Conservation (phyloP, 2,329 filamentous ascomycete species). For the Penicillium freii region DNA sequence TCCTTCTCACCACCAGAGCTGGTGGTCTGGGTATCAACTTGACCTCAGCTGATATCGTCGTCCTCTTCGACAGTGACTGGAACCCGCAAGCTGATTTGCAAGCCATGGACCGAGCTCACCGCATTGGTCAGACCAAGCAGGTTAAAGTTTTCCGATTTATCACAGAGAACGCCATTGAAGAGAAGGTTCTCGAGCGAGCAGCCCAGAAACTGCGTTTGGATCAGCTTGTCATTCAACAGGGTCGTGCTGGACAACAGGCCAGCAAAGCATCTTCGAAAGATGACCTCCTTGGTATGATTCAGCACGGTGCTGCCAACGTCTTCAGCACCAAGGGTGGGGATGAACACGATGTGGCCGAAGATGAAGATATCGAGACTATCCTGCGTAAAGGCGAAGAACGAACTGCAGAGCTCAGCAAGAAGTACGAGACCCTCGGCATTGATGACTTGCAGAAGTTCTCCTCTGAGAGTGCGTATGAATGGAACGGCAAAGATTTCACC, state of each 20-base stretch:
- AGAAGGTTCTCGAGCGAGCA: slow-evolving; percentile 94
- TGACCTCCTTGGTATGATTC: slow-evolving; percentile 95
- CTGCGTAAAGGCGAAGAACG: slow-evolving; percentile 81
- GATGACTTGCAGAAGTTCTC: slow-evolving; percentile 98
- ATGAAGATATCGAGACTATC: slow-evolving; percentile 80
- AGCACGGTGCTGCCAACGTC: slow-evolving; percentile 94
- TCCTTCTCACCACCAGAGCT: slow-evolving; percentile 90
- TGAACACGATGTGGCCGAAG: slow-evolving; percentile 66
- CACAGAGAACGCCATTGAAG: slow-evolving; percentile 96
- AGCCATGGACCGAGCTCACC: slow-evolving; percentile 97
- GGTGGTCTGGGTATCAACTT: slow-evolving; percentile 96
- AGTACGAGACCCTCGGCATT: slow-evolving; percentile 94
- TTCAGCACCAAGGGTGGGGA: slow-evolving; percentile 72
- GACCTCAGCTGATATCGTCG: slow-evolving; percentile 90
- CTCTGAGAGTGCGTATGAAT: slow-evolving; percentile 95
- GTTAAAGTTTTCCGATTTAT: slow-evolving; percentile 96
- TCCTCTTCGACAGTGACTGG: slow-evolving; percentile 98
- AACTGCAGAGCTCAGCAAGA: slow-evolving; percentile 85
- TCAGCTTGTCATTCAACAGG: slow-evolving; percentile 96
- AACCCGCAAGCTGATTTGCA: slow-evolving; percentile 97
- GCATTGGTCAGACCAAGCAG: slow-evolving; percentile 98
- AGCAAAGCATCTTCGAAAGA: slow-evolving; percentile 95
- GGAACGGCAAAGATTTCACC: slow-evolving; percentile 97
- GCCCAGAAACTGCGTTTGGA: slow-evolving; percentile 95
- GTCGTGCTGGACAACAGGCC: slow-evolving; percentile 82